These are phyloP conservation scores for Fusarium concolor DNA, from an alignment of 2,329 filamentous ascomycete genomes.

Conservation along the genomic window DNA sequence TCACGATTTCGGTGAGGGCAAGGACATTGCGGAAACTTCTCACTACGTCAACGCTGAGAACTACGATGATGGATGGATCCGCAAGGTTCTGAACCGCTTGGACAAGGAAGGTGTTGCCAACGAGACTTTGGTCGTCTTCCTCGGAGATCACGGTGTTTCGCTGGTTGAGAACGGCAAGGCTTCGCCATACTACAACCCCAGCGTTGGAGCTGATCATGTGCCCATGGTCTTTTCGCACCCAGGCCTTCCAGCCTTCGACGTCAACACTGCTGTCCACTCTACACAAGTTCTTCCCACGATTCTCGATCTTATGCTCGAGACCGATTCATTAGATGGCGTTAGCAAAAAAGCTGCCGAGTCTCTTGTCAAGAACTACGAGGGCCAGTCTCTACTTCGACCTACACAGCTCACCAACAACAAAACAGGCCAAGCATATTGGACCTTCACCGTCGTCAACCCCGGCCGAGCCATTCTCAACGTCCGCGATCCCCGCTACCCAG, in stretches of 20 bases:
- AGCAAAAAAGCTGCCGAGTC: constrained; percentile 41
- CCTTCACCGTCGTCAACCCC: constrained; percentile 51
- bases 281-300: constrained; percentile 49
- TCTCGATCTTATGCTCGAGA: constrained; percentile 49
- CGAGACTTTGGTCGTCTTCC: constrained; percentile 49
- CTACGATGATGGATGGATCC: constrained; percentile 50
- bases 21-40: constrained; percentile 46
- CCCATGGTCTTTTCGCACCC: constrained; percentile 50
- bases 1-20: constrained; percentile 33
- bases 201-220: constrained; percentile 47
- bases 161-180: constrained; percentile 48
- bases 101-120: constrained; percentile 50
- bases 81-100: constrained; percentile 46
- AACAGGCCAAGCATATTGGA: constrained; percentile 47
- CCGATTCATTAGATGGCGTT: constrained; percentile 41
- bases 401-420: constrained; percentile 26
- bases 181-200: constrained; percentile 50
- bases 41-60: constrained; percentile 49
- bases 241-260: constrained; percentile 44
- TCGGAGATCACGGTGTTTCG: constrained; percentile 51
- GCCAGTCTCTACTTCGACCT: constrained; percentile 48
- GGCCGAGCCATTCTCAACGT: constrained; percentile 50
- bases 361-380: constrained; percentile 48
- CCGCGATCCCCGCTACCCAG: constrained; percentile 47
- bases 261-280: constrained; percentile 47